These are phyloP conservation scores for Nitzschia sp. DNA, from an alignment of 108 stramenopile species.

Conservation along the genomic window DNA sequence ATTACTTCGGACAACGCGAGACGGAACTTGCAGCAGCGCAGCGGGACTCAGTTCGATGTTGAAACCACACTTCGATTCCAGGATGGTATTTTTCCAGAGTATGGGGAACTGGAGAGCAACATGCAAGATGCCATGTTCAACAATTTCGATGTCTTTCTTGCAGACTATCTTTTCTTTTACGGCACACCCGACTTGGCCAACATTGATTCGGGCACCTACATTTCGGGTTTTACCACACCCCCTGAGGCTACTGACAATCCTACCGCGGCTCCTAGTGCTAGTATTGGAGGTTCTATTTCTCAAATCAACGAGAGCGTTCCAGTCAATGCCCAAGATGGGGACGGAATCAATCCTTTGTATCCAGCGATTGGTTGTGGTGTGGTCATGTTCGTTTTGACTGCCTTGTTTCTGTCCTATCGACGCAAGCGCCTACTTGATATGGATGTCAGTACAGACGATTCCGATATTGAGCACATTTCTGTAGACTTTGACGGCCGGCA, in stretches of 20 bases:
- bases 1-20: not conserved
- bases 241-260: not conserved
- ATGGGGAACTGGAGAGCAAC: not conserved
- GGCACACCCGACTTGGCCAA: not conserved
- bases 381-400: conserved; percentile 11
- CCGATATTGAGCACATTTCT: conserved; percentile 13
- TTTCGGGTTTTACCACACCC: conserved; percentile 8
- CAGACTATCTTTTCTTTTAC: not conserved
- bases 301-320: not conserved
- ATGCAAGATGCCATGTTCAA: conserved; percentile 7
- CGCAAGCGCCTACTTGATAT: not conserved
- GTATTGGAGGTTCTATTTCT: not conserved
- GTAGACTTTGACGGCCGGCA: conserved; percentile 11
- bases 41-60: conserved; percentile 11
- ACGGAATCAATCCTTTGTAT: not conserved
- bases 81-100: conserved; percentile 5
- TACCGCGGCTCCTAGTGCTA: not conserved
- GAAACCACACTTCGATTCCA: conserved; percentile 7
- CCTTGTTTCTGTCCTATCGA: conserved; percentile 2
- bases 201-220: conserved; percentile 2
- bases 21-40: not conserved
- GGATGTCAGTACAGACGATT: not conserved
- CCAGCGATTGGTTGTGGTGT: conserved; percentile 16
- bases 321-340: not conserved
- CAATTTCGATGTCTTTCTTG: not conserved